phyloP scores from a whole-genome alignment of 805 yeast genomes.

The Candida suzukii region DNA sequence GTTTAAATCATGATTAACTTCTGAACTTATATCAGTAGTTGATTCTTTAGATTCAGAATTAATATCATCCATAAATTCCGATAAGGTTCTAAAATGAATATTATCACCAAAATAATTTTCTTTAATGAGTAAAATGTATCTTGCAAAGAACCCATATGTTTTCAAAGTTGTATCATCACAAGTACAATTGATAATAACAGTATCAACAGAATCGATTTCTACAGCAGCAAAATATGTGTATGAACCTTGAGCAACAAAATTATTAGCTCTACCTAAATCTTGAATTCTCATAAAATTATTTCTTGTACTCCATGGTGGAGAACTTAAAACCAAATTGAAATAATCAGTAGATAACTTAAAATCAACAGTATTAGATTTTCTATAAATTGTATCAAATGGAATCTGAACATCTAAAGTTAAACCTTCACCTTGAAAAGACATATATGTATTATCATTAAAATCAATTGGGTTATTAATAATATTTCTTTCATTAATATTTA shows the following conservation, averaged over 20 bases:
- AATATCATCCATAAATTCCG: conserved; percentile 53
- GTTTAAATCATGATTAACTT: not conserved
- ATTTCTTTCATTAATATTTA: conserved; percentile 83
- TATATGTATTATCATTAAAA: conserved; percentile 67
- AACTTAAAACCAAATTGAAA: conserved; percentile 56
- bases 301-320: conserved; percentile 91
- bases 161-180: conserved; percentile 64
- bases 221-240: conserved; percentile 54
- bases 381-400: conserved; percentile 52
- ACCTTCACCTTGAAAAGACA: conserved; percentile 63
- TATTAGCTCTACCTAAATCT: conserved; percentile 60
- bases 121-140: conserved; percentile 65
- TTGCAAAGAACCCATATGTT: conserved; percentile 72
- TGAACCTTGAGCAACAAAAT: conserved; percentile 56
- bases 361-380: conserved; percentile 43
- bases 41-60: conserved; percentile 1
- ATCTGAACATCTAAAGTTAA: conserved; percentile 40
- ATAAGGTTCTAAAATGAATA: conserved; percentile 76
- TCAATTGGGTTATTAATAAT: conserved; percentile 87
- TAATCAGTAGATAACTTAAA: conserved; percentile 48
- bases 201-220: conserved; percentile 64
- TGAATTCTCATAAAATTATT: conserved; percentile 59
- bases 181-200: conserved; percentile 53
- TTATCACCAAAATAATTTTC: conserved; percentile 90
- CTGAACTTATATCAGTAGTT: not conserved